These are phyloP conservation scores for Omphalotus guepiniiformis DNA, from an alignment of 768 basidiomycete species.

Conservation along the genomic window DNA sequence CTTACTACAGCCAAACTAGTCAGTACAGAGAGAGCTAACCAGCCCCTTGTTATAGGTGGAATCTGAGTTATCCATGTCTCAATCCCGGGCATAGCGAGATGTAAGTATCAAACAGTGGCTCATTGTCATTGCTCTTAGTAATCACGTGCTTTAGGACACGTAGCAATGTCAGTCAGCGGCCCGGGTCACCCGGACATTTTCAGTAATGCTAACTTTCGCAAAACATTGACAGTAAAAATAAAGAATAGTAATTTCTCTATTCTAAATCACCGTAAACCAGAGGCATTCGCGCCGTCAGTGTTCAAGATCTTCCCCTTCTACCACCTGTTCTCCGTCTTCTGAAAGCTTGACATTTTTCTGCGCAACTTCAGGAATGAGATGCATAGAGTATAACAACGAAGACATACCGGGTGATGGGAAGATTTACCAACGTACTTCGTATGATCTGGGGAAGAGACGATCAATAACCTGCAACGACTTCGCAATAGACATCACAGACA, in stretches of 20 bases:
- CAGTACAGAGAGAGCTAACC: constrained; percentile 75
- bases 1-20: constrained; percentile 86
- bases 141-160: too few species aligned
- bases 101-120: too few species aligned
- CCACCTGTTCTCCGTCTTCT: constrained; percentile 66
- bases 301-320: constrained; percentile 61
- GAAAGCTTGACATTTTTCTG: constrained; percentile 79
- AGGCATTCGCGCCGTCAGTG: too few species aligned
- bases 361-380: background rate
- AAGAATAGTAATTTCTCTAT: too few species aligned
- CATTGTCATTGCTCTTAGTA: too few species aligned
- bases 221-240: too few species aligned
- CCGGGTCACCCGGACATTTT: too few species aligned
- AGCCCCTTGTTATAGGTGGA: constrained; percentile 85
- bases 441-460: constrained; percentile 48
- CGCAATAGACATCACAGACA: constrained; percentile 40
- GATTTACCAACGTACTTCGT: constrained; percentile 85
- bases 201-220: too few species aligned
- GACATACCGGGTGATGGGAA: constrained; percentile 36
- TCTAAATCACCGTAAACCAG: too few species aligned
- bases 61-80: constrained; percentile 91
- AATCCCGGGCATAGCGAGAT: constrained; percentile 69
- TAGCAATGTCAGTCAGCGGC: too few species aligned
- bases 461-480: background rate
- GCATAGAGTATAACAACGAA: background rate